A percentile compares a stretch with the other conserved stretches of the same genome.
Conservation (phyloP, 129 eudicot species). For the Chrysanthemum makinoi region DNA sequence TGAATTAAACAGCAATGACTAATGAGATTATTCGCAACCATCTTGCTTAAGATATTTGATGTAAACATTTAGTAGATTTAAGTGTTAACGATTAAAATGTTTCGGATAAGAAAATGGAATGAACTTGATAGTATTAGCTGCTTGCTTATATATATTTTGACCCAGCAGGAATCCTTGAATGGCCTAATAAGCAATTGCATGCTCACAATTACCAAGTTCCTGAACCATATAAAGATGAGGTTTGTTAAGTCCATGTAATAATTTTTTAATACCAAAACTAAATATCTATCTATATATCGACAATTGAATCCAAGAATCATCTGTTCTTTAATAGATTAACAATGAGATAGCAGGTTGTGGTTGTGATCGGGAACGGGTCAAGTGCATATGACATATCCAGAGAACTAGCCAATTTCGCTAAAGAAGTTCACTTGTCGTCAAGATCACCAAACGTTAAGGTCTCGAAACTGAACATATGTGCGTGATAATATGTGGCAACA, state of each 20-base stretch:
- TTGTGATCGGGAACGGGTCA: slow-evolving; percentile 65
- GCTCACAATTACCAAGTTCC: slow-evolving; percentile 76
- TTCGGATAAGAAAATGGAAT: too few species aligned
- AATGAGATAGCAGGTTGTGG: slow-evolving; percentile 48
- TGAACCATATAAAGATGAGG: slow-evolving; percentile 59
- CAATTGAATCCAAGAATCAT: neutral
- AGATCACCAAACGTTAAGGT: slow-evolving; percentile 44
- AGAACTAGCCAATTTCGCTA: slow-evolving; percentile 55
- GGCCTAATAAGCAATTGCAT: slow-evolving; percentile 69
- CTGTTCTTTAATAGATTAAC: neutral
- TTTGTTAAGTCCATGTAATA: neutral
- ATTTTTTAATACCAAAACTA: neutral
- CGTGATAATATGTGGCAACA: slow-evolving; percentile 57
- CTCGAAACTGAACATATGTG: slow-evolving; percentile 35
- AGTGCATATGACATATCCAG: slow-evolving; percentile 60
- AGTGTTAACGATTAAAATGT: too few species aligned
- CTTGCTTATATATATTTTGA: too few species aligned
- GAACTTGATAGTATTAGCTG: too few species aligned
- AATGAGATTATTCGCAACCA: too few species aligned
- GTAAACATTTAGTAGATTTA: too few species aligned
- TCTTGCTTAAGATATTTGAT: too few species aligned
- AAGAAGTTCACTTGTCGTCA: slow-evolving; percentile 66
- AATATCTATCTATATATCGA: too few species aligned
- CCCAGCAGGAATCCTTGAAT: slow-evolving; percentile 43
- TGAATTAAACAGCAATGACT: too few species aligned